A percentile compares a stretch with the other conserved stretches of the same genome.
Evolutionary conservation across 2,329 filamentous ascomycete species (phyloP).

Genomic region (Trichoderma koningii): DNA sequence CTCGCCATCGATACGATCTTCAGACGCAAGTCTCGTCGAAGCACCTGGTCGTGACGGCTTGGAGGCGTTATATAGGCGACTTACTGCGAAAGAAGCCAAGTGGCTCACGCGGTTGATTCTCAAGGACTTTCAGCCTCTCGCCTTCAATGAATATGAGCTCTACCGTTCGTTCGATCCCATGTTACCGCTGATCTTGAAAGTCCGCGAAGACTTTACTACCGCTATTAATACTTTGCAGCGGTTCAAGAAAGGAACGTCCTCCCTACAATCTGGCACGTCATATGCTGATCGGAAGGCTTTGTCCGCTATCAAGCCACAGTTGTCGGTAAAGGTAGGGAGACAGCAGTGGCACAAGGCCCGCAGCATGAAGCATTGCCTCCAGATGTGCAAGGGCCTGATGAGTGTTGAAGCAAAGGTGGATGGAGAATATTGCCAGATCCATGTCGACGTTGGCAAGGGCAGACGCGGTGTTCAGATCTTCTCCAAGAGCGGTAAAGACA

Average conservation of each 20-base stretch:
- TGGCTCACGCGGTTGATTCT: conserved; percentile 83
- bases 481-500: conserved; percentile 90
- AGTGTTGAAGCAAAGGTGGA: conserved; percentile 82
- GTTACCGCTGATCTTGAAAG: conserved; percentile 68
- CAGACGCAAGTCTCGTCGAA: conserved; percentile 32
- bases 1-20: conserved; percentile 58
- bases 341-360: conserved; percentile 66
- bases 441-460: conserved; percentile 66
- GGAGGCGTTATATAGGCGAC: conserved; percentile 57
- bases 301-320: conserved; percentile 50
- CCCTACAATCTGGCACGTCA: conserved; percentile 27
- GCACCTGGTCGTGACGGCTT: conserved; percentile 49
- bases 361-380: conserved; percentile 73
- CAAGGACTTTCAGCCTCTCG: conserved; percentile 71
- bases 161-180: conserved; percentile 66
- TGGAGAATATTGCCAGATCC: conserved; percentile 88
- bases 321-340: conserved; percentile 66
- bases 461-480: conserved; percentile 71
- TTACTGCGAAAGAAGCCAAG: conserved; percentile 73
- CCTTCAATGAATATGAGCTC: conserved; percentile 59
- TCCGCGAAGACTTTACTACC: conserved; percentile 67
- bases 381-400: conserved; percentile 63
- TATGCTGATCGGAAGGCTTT: conserved; percentile 32
- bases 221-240: conserved; percentile 58
- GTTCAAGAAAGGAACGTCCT: conserved; percentile 30